phyloP scores from a whole-genome alignment of 2,329 filamentous ascomycete genomes.

The Zymoseptoria pseudotritici region DNA sequence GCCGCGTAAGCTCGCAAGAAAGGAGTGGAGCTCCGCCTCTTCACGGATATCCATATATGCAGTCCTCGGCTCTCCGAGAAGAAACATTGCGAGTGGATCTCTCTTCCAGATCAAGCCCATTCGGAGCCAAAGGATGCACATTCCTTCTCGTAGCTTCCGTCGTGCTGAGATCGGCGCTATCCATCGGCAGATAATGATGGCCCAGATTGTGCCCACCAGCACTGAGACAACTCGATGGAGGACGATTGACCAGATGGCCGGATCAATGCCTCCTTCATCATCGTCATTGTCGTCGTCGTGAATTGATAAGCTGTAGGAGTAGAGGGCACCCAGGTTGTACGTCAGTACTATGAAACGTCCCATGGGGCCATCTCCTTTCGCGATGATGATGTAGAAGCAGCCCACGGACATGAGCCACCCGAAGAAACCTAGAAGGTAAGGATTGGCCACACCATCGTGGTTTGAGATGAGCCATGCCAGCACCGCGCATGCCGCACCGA shows the following conservation, averaged over 20 bases:
- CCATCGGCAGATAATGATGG: slow-evolving; percentile 77
- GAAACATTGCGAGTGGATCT: slow-evolving; percentile 70
- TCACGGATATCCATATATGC: slow-evolving; percentile 81
- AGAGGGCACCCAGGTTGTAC: slow-evolving; percentile 91
- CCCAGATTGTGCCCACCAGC: slow-evolving; percentile 81
- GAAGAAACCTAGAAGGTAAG: slow-evolving; percentile 66
- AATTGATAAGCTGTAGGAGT: slow-evolving; percentile 82
- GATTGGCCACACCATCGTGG: slow-evolving; percentile 52
- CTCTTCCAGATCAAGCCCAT: slow-evolving; percentile 96
- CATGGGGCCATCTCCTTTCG: slow-evolving; percentile 75
- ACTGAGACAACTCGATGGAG: slow-evolving; percentile 83
- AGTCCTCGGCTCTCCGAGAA: slow-evolving; percentile 32
- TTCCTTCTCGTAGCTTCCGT: slow-evolving; percentile 77
- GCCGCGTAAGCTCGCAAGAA: slow-evolving; percentile 63
- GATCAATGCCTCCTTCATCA: slow-evolving; percentile 77
- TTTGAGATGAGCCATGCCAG: slow-evolving; percentile 66
- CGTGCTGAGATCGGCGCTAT: slow-evolving; percentile 93
- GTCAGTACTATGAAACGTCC: slow-evolving; percentile 90
- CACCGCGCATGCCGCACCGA: slow-evolving; percentile 70
- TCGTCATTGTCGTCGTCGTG: slow-evolving; percentile 71
- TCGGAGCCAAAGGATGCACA: slow-evolving; percentile 85
- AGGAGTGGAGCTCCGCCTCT: slow-evolving; percentile 78
- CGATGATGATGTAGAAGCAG: slow-evolving; percentile 86
- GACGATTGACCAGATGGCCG: slow-evolving; percentile 80
- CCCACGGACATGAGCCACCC: slow-evolving; percentile 70